Conservation (phyloP, 176 grass and related monocot genomes). For the Carex cristatella region DNA sequence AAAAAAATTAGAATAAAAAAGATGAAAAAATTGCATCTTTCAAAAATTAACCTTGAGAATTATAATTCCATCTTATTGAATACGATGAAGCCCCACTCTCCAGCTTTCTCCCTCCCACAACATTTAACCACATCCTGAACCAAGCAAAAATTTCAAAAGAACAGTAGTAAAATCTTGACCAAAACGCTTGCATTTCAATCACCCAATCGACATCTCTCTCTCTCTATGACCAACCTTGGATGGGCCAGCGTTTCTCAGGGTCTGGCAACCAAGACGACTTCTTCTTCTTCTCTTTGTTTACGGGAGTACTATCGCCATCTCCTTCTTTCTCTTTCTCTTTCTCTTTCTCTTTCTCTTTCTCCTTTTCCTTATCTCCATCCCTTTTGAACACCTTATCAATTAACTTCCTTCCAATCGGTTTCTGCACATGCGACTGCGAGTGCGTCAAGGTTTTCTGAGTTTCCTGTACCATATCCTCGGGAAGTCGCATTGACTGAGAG, state of each 20-base stretch:
- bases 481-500: conserved; percentile 44
- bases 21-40: neutral
- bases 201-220: neutral
- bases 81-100: neutral
- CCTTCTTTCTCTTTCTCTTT: neutral
- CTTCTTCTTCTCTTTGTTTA: conserved; percentile 34
- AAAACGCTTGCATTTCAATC: conserved; percentile 21
- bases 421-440: conserved; percentile 25
- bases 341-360: conserved; percentile 18
- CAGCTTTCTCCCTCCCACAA: neutral
- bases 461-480: neutral
- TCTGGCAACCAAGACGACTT: conserved; percentile 70
- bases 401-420: conserved; percentile 54
- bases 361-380: conserved; percentile 34
- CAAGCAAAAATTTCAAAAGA: conserved; percentile 9
- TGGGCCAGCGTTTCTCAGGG: conserved; percentile 57
- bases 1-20: neutral
- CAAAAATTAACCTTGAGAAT: neutral
- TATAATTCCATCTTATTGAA: conserved; percentile 9
- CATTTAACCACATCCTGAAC: neutral
- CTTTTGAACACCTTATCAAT: conserved; percentile 50
- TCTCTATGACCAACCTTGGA: conserved; percentile 58
- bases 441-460: neutral
- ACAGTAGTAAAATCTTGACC: neutral
- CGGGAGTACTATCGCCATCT: neutral